Evolutionary conservation across 2,329 filamentous ascomycete genomes (phyloP).

Genomic region (Paracoccidioides brasiliensis): DNA sequence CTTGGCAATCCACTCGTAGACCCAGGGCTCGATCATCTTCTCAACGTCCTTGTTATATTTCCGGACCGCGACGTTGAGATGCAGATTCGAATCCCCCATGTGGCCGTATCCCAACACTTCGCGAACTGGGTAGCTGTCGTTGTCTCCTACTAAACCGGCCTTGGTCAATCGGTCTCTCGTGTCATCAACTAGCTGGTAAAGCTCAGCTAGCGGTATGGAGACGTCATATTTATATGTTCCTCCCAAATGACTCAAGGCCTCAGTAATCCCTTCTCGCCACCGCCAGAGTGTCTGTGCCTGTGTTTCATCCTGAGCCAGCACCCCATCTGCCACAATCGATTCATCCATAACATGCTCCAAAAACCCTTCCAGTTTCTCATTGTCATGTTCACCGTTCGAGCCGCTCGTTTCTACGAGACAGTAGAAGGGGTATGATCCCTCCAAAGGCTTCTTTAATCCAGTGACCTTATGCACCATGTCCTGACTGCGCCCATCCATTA

Average conservation of each 20-base stretch:
- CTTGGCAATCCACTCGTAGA: constrained; percentile 92
- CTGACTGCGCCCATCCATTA: constrained; percentile 85
- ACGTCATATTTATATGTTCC: constrained; percentile 98
- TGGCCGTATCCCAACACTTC: constrained; percentile 94
- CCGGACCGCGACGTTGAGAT: constrained; percentile 76
- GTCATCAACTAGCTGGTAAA: constrained; percentile 85
- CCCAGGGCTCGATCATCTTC: constrained; percentile 77
- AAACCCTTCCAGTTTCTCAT: constrained; percentile 78
- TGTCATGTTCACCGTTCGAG: constrained; percentile 86
- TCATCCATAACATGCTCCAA: constrained; percentile 83
- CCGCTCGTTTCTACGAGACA: constrained; percentile 94
- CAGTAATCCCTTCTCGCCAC: constrained; percentile 87
- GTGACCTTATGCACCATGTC: constrained; percentile 61
- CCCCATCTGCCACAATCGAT: constrained; percentile 77
- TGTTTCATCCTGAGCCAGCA: constrained; percentile 85
- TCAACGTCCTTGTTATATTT: constrained; percentile 81
- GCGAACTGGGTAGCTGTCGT: constrained; percentile 63
- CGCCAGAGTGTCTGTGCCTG: constrained; percentile 76
- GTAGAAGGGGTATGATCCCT: constrained; percentile 82
- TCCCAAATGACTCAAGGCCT: constrained; percentile 77
- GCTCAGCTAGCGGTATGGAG: constrained; percentile 75
- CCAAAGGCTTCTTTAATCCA: constrained; percentile 65
- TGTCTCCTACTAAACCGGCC: constrained; percentile 64
- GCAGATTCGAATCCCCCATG: constrained; percentile 94
- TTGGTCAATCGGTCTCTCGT: constrained; percentile 57